Percentiles rank a stretch among this genome's conserved stretches.
Conservation (phyloP, 1,284 basidiomycete species). For the Naganishia cerealis region DNA sequence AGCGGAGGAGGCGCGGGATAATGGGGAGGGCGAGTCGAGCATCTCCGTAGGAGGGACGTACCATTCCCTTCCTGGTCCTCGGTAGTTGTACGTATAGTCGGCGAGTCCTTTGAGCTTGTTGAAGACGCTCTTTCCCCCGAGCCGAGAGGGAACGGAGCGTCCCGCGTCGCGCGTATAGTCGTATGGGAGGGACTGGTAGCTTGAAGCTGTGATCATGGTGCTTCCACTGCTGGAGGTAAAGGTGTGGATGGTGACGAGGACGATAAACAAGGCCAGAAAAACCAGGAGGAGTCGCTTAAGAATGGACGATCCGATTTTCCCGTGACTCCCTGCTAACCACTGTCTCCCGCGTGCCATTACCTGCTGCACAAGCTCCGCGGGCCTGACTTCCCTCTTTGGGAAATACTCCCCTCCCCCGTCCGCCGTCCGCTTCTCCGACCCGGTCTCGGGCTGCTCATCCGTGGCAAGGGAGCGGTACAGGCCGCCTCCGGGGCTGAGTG, state of each 20-base stretch:
- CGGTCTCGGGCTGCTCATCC: neutral
- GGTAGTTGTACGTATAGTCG: constrained; percentile 9
- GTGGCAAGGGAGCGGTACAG: constrained; percentile 2
- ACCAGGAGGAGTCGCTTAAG: neutral
- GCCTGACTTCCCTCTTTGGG: neutral
- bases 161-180: constrained; percentile 4
- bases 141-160: neutral
- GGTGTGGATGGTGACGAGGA: constrained; percentile 4
- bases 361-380: neutral
- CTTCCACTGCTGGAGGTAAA: neutral
- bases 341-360: neutral
- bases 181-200: neutral
- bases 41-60: constrained; percentile 7
- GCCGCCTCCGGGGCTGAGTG: constrained; percentile 10
- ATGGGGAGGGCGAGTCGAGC: constrained; percentile 11
- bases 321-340: neutral
- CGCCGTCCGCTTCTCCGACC: neutral
- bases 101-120: constrained; percentile 16
- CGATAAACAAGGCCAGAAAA: neutral
- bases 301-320: neutral
- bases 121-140: constrained; percentile 2
- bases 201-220: neutral
- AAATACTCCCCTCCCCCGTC: neutral
- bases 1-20: neutral
- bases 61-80: constrained; percentile 11